Base-by-base conservation (phyloP, 2,329 filamentous ascomycete species). In the Aspergillus vadensis region DNA sequence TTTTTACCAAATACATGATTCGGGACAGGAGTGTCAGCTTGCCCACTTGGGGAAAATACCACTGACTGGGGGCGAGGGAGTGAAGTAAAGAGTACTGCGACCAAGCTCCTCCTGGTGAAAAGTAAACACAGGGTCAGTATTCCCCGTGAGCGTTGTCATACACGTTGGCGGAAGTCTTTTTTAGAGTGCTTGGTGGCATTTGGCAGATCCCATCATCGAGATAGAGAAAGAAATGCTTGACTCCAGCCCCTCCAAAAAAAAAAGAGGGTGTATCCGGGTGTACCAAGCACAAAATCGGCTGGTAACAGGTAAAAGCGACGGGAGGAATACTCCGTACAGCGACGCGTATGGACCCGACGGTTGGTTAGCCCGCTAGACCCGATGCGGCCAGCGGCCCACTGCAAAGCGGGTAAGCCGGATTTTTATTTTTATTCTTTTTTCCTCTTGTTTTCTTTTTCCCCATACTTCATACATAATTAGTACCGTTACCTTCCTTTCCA, bases 321-420 rank as follows among this genome's bases (percentile, higher is more conserved):
- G 41, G 52, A 44, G n/a, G 43, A 55, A 55, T 43, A 43, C 52
- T 55, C 25, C 53, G 39, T 55, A 55, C 53, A 44, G 30, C 25
- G 53, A 55, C 53, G 53, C 53, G 53, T 55, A 55, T 55, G 53
- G 53, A 32, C 39, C 53, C 53, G 53, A 55, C 39, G 53, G 53
- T 55, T 55, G 53, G 53, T 55, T 23, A 53, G 19, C 17, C 23
- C 49, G 17, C 56, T 58, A 58, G 41, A 10, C 56, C 49, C n/a
- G 17, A 53, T 32, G n/a, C 23, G 21, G 53, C n/a, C 48, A 14
- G 48, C n/a, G 39, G 17, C 47, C 61, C 58, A 57, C 47, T 54
- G 25, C 9, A 44, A 51, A 55, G 61, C 55, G 61, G 61, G 58
- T 63, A 63, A 58, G 61, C 61, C 61, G 61, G 61, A 43, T 57